Evolutionary conservation across 1,284 basidiomycete genomes (phyloP), one percentile per base, ranked within the genome.

Genomic region (Amylostereum chailletii): DNA sequence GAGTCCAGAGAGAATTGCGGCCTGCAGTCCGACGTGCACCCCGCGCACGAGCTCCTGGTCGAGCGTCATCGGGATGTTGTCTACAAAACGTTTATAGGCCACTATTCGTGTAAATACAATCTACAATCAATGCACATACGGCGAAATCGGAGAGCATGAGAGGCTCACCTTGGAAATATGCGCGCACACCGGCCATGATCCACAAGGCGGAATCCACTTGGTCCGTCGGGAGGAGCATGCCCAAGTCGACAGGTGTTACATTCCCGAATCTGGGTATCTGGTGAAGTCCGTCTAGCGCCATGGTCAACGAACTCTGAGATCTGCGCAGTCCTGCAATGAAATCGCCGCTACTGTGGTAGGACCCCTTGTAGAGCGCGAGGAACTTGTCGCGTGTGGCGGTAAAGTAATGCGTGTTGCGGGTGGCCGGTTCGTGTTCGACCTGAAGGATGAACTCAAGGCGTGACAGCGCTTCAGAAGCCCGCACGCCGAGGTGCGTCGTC

Each of bases 161-260:
- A 19, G 19, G 19, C 56, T 7, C 51, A 80, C 81, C 78, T 70
- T 85, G 80, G 62, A 83, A 87, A 55, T 87, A 87, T 0, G 80
- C 85, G 1, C 81, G 69, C 4, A 83, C 79, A 42, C 79, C 74
- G 0, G 82, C 78, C 79, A 86, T 84, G 54, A 86, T 81, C 5
- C 63, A 58, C 4, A 87, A 58, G 0, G 77, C 80, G 0, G 74
- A 68, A 26, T 80, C 77, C 66, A 70, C 74, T 0, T 64, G 63
- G 55, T 83, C 79, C 0, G 71, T 54, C 0, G 76, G 71, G 3
- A 79, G 63, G 0, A 88, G 59, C 52, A 74, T 80, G 0, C 72
- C 62, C 1, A 83, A 60, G 45, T 83, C 76, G 2, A 62, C 58
- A 0, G 72, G 60, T 39, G 66, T 64, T 2, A 72, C 59, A 0